Conservation (phyloP, 2,329 filamentous ascomycete species). For the Verticillium longisporum region DNA sequence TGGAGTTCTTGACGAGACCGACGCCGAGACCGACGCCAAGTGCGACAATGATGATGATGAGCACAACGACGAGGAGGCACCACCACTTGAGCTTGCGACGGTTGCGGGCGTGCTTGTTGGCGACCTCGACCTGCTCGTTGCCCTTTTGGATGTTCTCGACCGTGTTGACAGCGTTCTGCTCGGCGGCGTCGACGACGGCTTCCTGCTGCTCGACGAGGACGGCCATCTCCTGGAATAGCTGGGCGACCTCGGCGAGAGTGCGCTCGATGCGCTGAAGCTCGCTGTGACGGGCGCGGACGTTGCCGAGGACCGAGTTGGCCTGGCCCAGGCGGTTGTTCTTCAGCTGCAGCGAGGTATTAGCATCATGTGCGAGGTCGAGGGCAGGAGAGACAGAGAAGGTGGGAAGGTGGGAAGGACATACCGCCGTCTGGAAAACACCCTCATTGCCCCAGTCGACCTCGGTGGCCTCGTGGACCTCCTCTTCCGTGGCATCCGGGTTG, state of each 20-base stretch:
- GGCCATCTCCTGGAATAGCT: conserved; percentile 69
- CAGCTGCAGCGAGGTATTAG: conserved; percentile 41
- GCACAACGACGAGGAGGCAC: conserved; percentile 55
- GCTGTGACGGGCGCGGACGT: conserved; percentile 75
- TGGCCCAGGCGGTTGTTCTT: conserved; percentile 68
- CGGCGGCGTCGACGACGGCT: conserved; percentile 51
- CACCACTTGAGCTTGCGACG: conserved; percentile 77
- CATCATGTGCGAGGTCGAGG: not conserved
- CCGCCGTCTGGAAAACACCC: conserved; percentile 76
- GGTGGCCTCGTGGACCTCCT: conserved; percentile 62
- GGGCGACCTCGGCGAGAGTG: conserved; percentile 62
- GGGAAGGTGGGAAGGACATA: conserved; percentile 36
- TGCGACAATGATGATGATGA: conserved; percentile 50
- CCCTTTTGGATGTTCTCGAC: conserved; percentile 61
- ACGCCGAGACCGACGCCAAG: conserved; percentile 49
- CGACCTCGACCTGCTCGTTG: conserved; percentile 62
- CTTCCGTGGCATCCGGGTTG: conserved; percentile 71
- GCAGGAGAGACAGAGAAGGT: not conserved
- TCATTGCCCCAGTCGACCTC: conserved; percentile 70
- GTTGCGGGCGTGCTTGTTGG: conserved; percentile 58
- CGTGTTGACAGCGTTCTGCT: conserved; percentile 60
- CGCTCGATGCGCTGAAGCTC: conserved; percentile 76
- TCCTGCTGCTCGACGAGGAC: conserved; percentile 70
- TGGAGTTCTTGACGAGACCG: conserved; percentile 3
- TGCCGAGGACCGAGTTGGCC: conserved; percentile 66